Evolutionary conservation across 352 stramenopile species (phyloP), one percentile per base, ranked within the genome.

Genomic region (Pythium graminicola): DNA sequence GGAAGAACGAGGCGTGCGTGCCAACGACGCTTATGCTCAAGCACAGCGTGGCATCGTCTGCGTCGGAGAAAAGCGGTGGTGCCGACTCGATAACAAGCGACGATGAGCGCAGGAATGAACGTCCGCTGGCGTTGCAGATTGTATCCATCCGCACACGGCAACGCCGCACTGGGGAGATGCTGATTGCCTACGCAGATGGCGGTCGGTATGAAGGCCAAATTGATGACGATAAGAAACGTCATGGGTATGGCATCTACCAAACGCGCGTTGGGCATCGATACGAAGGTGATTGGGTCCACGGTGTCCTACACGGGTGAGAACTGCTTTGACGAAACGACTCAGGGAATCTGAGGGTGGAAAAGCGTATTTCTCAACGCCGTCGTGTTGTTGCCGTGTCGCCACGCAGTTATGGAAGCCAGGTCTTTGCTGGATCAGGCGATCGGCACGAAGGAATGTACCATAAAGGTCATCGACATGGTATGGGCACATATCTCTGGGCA

Each of bases 371-470:
- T 56, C 47, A 57, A 56, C 26, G 26, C 28, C 29, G 35, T n/a
- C 29, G 28, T 51, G 23, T 54, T 32, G 19, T 28, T 54, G 47
- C 19, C 40, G 23, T 49, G 56, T 54, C 32, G 35, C 39, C 50
- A 16, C 43, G 44, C 64, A 93, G 83, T 41, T 93, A 89, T 63
- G 85, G 83, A 14, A 92, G 80, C 62, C 81, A 91, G 58, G 73
- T 67, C 4, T 95, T 93, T 73, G 76, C 77, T 17, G 58, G 50
- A n/a, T 91, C 77, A 0, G 76, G 84, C 10, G 85, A 94, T 45
- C 85, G 83, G 16, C 83, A 95, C 32, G 85, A 95, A 75, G 83
- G 83, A 8, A 83, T 92, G 60, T 95, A 93, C 60, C 66, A 84
- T 42, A 91, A 90, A 56, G 88, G 85, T 55, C 75, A 88, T 46